phyloP scores from a whole-genome alignment of 108 stramenopile species.

The Nitzschia sp. region DNA sequence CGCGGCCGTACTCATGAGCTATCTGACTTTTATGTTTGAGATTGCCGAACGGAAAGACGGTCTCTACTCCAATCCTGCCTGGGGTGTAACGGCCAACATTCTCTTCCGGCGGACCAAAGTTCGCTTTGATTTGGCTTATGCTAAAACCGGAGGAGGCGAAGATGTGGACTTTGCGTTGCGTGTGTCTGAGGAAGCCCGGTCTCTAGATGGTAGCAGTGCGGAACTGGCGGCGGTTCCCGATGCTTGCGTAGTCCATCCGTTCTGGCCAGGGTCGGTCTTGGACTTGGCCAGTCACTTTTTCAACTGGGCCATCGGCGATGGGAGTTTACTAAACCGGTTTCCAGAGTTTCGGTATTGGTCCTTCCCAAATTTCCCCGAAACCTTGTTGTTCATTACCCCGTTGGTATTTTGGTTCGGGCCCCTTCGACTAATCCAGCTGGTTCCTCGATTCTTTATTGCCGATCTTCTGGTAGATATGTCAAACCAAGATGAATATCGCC shows the following conservation, averaged over 20 bases:
- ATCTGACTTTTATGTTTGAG: slow-evolving; percentile 54
- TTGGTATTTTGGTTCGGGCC: no score
- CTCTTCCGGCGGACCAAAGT: slow-evolving; percentile 36
- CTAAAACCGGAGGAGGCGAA: slow-evolving; percentile 67
- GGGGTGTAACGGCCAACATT: slow-evolving; percentile 71
- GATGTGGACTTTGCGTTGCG: slow-evolving; percentile 53
- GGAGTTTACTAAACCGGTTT: slow-evolving; percentile 37
- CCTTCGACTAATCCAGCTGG: neutral
- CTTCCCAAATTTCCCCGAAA: slow-evolving; percentile 43
- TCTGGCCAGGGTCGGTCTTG: slow-evolving; percentile 36
- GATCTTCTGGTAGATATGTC: neutral
- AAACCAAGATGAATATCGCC: neutral
- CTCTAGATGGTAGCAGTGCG: no score
- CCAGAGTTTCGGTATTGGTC: slow-evolving; percentile 45
- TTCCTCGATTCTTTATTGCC: slow-evolving; percentile 7
- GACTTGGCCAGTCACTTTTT: slow-evolving; percentile 39
- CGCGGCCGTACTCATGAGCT: slow-evolving; percentile 59
- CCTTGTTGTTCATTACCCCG: neutral
- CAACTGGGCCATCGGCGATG: slow-evolving; percentile 56
- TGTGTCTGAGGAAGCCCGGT: neutral
- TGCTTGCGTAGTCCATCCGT: slow-evolving; percentile 42
- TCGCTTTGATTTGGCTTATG: slow-evolving; percentile 49
- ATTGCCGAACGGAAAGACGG: slow-evolving; percentile 45
- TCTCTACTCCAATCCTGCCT: slow-evolving; percentile 42
- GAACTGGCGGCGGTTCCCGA: slow-evolving; percentile 23